A percentile compares a stretch with the other conserved stretches of the same genome.
phyloP scores from a whole-genome alignment of 768 basidiomycete genomes.

The Tulasnella sp. region DNA sequence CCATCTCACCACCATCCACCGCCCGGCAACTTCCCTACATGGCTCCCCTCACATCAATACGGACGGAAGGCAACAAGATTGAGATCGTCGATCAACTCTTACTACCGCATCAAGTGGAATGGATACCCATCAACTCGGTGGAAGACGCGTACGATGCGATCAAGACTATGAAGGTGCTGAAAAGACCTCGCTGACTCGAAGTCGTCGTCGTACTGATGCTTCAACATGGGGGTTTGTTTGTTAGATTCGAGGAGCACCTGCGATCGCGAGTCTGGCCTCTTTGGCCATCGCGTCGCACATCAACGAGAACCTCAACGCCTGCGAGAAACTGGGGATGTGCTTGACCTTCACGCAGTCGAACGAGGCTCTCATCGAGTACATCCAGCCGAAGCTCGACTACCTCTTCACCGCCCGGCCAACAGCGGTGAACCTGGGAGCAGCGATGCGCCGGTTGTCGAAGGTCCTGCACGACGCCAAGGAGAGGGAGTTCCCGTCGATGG shows the following conservation, averaged over 20 bases:
- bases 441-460: constrained; percentile 56
- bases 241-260: constrained; percentile 84
- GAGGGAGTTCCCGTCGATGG: constrained; percentile 29
- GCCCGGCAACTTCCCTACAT: not conserved
- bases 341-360: constrained; percentile 45
- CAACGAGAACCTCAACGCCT: constrained; percentile 33
- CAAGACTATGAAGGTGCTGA: constrained; percentile 79
- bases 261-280: constrained; percentile 85
- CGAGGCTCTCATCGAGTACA: constrained; percentile 38
- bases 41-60: constrained; percentile 31
- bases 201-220: not conserved
- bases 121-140: constrained; percentile 51
- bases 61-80: constrained; percentile 39
- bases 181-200: not conserved
- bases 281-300: constrained; percentile 62
- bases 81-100: constrained; percentile 88
- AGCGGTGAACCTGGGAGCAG: constrained; percentile 88
- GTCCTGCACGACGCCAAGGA: constrained; percentile 32
- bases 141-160: constrained; percentile 89
- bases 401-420: constrained; percentile 87
- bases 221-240: not conserved
- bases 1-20: not conserved
- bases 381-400: constrained; percentile 51
- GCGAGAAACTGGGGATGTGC: constrained; percentile 18
- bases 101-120: constrained; percentile 62